These are phyloP conservation scores for Pseudocercospora fuligena DNA, from an alignment of 2,329 filamentous ascomycete species.

Conservation along the genomic window DNA sequence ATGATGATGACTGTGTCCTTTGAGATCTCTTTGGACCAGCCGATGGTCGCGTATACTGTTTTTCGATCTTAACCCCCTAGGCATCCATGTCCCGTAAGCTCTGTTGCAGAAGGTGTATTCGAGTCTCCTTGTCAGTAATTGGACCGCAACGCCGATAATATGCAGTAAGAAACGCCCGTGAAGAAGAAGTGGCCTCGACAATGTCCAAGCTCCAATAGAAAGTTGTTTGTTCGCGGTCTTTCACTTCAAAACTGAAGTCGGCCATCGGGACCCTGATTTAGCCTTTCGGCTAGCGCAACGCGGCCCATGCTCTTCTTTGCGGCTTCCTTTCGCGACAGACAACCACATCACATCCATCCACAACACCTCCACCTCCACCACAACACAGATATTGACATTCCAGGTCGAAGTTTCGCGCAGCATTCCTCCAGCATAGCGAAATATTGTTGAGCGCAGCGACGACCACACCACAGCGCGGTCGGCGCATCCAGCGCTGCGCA, in stretches of 20 bases:
- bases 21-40: background rate
- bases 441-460: background rate
- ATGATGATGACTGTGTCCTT: constrained; percentile 15
- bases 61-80: background rate
- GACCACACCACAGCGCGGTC: background rate
- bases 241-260: background rate
- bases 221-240: background rate
- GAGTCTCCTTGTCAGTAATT: background rate
- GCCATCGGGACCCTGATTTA: background rate
- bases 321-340: background rate
- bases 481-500: constrained; percentile 1
- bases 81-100: background rate
- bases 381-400: background rate
- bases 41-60: background rate
- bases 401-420: background rate
- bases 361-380: background rate
- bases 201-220: background rate
- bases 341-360: background rate
- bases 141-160: background rate
- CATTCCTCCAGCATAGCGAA: background rate
- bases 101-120: background rate
- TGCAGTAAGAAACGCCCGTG: background rate
- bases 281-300: background rate
- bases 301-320: background rate
- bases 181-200: background rate